phyloP scores from a whole-genome alignment of 495 filamentous ascomycete species.

The Xylaria castorea region DNA sequence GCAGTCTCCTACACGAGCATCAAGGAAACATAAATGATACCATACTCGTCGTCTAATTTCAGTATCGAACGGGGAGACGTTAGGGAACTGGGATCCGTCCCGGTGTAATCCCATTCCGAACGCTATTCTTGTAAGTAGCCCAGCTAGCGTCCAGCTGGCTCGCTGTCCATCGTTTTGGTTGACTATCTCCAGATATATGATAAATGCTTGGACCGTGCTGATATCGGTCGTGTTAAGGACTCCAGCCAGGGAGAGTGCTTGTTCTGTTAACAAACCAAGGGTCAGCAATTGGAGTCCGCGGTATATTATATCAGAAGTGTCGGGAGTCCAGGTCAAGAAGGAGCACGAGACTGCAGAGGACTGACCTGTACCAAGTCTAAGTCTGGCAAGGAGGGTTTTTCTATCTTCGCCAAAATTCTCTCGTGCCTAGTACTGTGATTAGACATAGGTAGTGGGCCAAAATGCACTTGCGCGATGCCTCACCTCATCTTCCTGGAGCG shows the following conservation, averaged over 20 bases:
- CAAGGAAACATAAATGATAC: conserved; percentile 33
- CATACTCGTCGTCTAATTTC: conserved; percentile 62
- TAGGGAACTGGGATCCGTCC: conserved; percentile 26
- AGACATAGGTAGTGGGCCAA: neutral
- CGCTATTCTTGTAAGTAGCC: conserved; percentile 22
- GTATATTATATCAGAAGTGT: neutral
- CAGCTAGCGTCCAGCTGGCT: conserved; percentile 18
- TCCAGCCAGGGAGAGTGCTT: conserved; percentile 16
- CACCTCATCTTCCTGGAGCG: conserved; percentile 10
- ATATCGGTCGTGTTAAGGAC: conserved; percentile 21
- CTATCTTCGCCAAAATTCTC: conserved; percentile 13
- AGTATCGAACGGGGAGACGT: conserved; percentile 48
- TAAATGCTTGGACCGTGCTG: conserved; percentile 19
- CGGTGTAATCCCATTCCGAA: conserved; percentile 26
- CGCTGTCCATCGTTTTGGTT: conserved; percentile 1
- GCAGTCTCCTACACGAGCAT: conserved; percentile 24
- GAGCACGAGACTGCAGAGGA: neutral
- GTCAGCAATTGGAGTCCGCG: neutral
- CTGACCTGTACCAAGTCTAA: conserved; percentile 9
- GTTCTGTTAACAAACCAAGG: conserved; percentile 5
- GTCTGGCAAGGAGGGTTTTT: neutral
- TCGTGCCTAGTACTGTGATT: neutral
- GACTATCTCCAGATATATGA: conserved; percentile 20
- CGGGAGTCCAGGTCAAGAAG: too few species aligned
- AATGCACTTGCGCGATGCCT: neutral